These are phyloP conservation scores for Amanita pseudoporphyria DNA, from an alignment of 768 basidiomycete genomes.

Conservation along the genomic window DNA sequence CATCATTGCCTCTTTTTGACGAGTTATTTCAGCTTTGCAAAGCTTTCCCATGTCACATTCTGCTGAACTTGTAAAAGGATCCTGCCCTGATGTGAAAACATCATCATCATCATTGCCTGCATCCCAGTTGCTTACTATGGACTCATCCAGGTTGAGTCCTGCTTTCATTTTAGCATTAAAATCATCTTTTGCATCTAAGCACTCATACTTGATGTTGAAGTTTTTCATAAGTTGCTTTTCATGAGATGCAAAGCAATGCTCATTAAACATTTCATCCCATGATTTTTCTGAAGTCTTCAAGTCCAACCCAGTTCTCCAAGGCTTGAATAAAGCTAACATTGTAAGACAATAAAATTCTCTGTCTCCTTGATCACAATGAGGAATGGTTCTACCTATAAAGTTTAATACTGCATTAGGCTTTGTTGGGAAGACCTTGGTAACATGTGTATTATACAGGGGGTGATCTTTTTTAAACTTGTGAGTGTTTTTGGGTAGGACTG, in stretches of 20 bases:
- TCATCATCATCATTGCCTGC: background rate
- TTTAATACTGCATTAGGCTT: slow-evolving; percentile 14
- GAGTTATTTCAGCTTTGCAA: background rate
- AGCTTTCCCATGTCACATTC: background rate
- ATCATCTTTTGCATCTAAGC: slow-evolving; percentile 25
- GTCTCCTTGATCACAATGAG: slow-evolving; percentile 20
- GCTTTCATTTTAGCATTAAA: slow-evolving; percentile 12
- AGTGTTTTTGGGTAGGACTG: too few relatives aligned
- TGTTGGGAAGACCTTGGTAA: slow-evolving; percentile 6
- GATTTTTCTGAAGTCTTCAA: slow-evolving; percentile 14
- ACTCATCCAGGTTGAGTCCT: too few relatives aligned
- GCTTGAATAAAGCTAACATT: too few relatives aligned
- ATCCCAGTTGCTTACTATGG: too few relatives aligned
- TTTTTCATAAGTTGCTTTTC: slow-evolving; percentile 17
- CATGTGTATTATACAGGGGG: slow-evolving; percentile 17
- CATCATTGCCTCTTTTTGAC: background rate
- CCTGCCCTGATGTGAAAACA: background rate
- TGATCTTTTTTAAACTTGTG: slow-evolving; percentile 12
- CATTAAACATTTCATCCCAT: background rate
- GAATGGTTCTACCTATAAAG: slow-evolving; percentile 20
- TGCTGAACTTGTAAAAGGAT: background rate
- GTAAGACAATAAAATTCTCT: too few relatives aligned
- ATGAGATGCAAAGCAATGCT: slow-evolving; percentile 11
- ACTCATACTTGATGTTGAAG: slow-evolving; percentile 25
- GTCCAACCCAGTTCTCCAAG: slow-evolving; percentile 10